Conservation (phyloP, 2,329 filamentous ascomycete species). For the Cordyceps pruinosa region DNA sequence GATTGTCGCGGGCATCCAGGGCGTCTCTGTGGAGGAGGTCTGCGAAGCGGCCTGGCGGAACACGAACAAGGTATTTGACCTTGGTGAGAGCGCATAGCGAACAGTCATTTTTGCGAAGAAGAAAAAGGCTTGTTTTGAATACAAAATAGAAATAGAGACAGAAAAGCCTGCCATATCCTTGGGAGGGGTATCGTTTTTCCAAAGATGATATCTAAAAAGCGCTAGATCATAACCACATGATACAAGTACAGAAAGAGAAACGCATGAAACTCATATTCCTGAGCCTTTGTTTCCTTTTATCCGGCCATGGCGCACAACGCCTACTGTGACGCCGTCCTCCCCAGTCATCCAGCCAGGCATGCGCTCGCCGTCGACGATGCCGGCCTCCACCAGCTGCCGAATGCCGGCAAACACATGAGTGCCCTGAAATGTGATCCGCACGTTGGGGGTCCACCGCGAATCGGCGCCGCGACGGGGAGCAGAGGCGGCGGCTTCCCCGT, state of each 20-base stretch:
- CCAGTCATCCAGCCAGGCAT: slow-evolving; percentile 93
- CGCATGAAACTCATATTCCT: slow-evolving; percentile 32
- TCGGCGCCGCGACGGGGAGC: background rate
- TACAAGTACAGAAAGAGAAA: background rate
- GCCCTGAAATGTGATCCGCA: slow-evolving; percentile 65
- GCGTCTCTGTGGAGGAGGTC: slow-evolving; percentile 69
- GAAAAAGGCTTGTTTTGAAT: background rate
- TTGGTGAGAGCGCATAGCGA: slow-evolving; percentile 43
- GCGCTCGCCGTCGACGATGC: slow-evolving; percentile 64
- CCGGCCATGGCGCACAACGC: slow-evolving; percentile 59
- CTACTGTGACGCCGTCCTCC: slow-evolving; percentile 71
- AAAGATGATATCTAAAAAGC: slow-evolving; percentile 3
- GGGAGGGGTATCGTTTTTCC: slow-evolving; percentile 12
- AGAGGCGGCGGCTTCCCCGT: slow-evolving; percentile 4
- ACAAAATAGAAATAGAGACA: slow-evolving; percentile 13
- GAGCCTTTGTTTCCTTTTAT: slow-evolving; percentile 54
- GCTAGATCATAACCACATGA: background rate
- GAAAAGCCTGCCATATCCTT: background rate
- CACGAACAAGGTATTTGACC: slow-evolving; percentile 69
- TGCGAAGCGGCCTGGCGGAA: slow-evolving; percentile 82
- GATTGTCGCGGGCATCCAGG: slow-evolving; percentile 82
- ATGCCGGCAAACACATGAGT: slow-evolving; percentile 75
- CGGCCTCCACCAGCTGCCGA: slow-evolving; percentile 68
- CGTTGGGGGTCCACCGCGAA: slow-evolving; percentile 26
- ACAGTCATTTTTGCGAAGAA: slow-evolving; percentile 17